Evolutionary conservation across 2,329 filamentous ascomycete genomes (phyloP), one percentile per base, ranked within the genome.

Genomic region (Fusarium aywerte): DNA sequence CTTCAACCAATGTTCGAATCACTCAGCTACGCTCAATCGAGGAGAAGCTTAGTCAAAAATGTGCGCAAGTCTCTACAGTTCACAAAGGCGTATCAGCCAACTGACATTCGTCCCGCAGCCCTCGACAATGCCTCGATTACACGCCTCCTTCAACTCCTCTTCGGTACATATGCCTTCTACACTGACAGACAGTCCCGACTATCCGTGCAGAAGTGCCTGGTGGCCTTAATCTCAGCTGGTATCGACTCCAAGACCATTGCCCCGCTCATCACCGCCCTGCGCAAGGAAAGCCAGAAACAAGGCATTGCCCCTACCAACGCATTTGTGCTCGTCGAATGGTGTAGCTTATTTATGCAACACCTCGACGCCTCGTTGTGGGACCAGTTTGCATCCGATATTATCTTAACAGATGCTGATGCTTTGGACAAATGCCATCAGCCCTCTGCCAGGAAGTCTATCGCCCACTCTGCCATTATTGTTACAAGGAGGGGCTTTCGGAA

Each of bases 321-420:
- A 7, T 97, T 97, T 76, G 92, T 97, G 47, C 83, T 99, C 70
- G 85, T 96, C 15, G 92, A 97, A 78, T 99, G 95, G 95, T 93
- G 89, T 77, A 91, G 90, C 59, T 78, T 95, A 58, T 80, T 97
- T 49, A 86, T 97, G 70, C 89, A 94, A 73, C 85, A 90, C 58
- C 83, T 93, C 31, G 84, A 84, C 45, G 86, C 86, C 16, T 75
- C 84, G 11, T 77, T 86, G 40, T 93, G 89, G 90, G 85, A 87
- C 49, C 83, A 83, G 73, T 89, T 89, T 76, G 87, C 87, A 52
- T 74, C 83, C 67, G 89, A 92, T 32, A 80, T 96, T 39, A 80
- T 96, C 27, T 78, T 87, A 32, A 86, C 90, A 47, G 84, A 91
- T 76, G 92, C 92, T 23, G 88, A 90, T 74, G 87, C 89, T 16